Evolutionary conservation across 768 basidiomycete genomes (phyloP).

Genomic region (Lactifluus volemus): DNA sequence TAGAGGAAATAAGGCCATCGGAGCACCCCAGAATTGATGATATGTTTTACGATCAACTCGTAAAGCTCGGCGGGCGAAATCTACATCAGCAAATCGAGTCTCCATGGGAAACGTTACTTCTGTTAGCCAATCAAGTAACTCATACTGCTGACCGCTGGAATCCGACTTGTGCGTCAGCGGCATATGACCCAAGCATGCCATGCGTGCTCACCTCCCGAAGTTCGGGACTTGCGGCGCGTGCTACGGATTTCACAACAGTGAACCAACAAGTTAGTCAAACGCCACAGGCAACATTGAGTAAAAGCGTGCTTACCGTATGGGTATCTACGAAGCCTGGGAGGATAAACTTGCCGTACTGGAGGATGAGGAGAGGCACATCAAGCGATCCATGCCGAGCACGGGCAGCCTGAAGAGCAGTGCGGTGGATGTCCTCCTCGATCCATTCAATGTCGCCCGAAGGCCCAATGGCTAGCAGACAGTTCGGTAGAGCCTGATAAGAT

Average conservation of each 20-base stretch:
- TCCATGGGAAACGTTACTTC: constrained; percentile 87
- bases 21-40: constrained; percentile 72
- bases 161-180: not conserved
- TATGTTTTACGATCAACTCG: constrained; percentile 56
- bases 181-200: not conserved
- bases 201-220: constrained; percentile 42
- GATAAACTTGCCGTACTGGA: constrained; percentile 49
- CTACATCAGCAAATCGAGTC: constrained; percentile 55
- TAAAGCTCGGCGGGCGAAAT: constrained; percentile 68
- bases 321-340: constrained; percentile 90
- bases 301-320: constrained; percentile 58
- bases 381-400: constrained; percentile 42
- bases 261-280: not conserved
- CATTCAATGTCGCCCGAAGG: constrained; percentile 43
- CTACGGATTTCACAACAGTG: constrained; percentile 27
- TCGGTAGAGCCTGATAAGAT: constrained; percentile 38
- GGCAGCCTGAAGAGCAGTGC: constrained; percentile 35
- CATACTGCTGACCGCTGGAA: constrained; percentile 68
- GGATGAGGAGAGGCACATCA: constrained; percentile 30
- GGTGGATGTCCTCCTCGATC: constrained; percentile 38
- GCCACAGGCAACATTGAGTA: not conserved
- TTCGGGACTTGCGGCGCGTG: constrained; percentile 79
- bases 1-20: not conserved
- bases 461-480: constrained; percentile 47
- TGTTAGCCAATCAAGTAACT: constrained; percentile 84